Percentiles rank a stretch among this genome's conserved stretches.
Evolutionary conservation across 768 basidiomycete genomes (phyloP).

Genomic region (Podaxis sp.): DNA sequence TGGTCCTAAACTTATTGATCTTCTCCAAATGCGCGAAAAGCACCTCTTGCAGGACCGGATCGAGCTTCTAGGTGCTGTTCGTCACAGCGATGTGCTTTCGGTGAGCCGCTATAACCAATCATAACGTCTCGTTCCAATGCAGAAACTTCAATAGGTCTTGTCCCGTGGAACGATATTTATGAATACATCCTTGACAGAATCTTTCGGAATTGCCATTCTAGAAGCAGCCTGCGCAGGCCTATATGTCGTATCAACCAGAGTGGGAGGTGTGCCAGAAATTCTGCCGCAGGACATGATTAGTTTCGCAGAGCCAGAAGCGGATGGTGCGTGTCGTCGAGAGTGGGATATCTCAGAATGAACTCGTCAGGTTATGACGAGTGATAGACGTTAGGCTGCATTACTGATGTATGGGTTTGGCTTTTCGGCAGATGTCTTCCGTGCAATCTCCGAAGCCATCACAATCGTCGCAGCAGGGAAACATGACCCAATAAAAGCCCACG

Average conservation of each 20-base stretch:
- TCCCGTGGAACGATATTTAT: slow-evolving; percentile 86
- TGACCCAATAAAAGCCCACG: slow-evolving; percentile 75
- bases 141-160: slow-evolving; percentile 58
- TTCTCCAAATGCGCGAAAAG: slow-evolving; percentile 95
- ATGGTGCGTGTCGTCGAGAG: slow-evolving; percentile 55
- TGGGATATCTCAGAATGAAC: neutral
- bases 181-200: slow-evolving; percentile 94
- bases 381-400: neutral
- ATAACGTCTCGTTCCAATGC: neutral
- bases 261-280: slow-evolving; percentile 95
- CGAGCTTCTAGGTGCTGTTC: slow-evolving; percentile 81
- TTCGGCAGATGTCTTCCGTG: slow-evolving; percentile 74
- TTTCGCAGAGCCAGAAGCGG: slow-evolving; percentile 91
- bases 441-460: slow-evolving; percentile 76
- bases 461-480: slow-evolving; percentile 68
- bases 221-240: slow-evolving; percentile 95
- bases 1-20: slow-evolving; percentile 92
- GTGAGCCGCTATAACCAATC: slow-evolving; percentile 40
- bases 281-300: slow-evolving; percentile 94
- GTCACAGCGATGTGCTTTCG: slow-evolving; percentile 78
- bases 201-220: slow-evolving; percentile 96
- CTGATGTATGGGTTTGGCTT: slow-evolving; percentile 1
- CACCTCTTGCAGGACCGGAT: slow-evolving; percentile 88
- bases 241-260: slow-evolving; percentile 91
- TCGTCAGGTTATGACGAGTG: neutral